A percentile compares a stretch with the other conserved stretches of the same genome.
Evolutionary conservation across 2,329 filamentous ascomycete species (phyloP).

Genomic region (Paraconiothyrium brasiliense): DNA sequence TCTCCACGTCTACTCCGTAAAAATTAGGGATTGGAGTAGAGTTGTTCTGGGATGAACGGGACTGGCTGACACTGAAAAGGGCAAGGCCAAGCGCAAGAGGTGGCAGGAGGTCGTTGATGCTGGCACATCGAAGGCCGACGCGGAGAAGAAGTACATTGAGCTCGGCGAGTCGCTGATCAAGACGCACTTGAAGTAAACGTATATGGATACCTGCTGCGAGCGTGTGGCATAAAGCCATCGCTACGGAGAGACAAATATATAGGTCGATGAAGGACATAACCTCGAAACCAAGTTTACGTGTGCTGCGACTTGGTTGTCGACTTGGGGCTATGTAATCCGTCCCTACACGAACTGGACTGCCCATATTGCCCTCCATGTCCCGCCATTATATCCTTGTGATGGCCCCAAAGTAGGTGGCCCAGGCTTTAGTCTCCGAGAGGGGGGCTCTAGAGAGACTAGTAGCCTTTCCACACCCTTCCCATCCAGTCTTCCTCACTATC

Average conservation of each 20-base stretch:
- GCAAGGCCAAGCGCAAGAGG: conserved; percentile 80
- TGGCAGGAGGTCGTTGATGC: conserved; percentile 78
- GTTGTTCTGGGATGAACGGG: not conserved
- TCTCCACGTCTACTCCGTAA: no score
- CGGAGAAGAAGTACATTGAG: conserved; percentile 79
- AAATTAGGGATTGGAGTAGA: no score
- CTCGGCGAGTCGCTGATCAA: conserved; percentile 76
- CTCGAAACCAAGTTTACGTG: not conserved
- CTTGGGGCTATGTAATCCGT: no score
- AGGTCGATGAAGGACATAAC: not conserved
- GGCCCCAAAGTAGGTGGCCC: not conserved
- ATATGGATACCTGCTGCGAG: not conserved
- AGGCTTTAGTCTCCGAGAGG: not conserved
- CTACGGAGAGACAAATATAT: not conserved
- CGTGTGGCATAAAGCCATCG: conserved; percentile 35
- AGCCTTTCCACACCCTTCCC: conserved; percentile 53
- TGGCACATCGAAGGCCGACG: conserved; percentile 68
- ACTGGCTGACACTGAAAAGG: conserved; percentile 56
- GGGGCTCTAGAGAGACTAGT: conserved; percentile 1
- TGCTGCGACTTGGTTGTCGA: not conserved
- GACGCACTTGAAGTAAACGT: conserved; percentile 67
- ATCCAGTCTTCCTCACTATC: conserved; percentile 71
- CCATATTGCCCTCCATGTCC: no score
- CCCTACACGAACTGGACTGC: no score
- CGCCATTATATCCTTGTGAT: no score